Conservation (phyloP, 2,329 filamentous ascomycete species). For the Alternaria consortialis region DNA sequence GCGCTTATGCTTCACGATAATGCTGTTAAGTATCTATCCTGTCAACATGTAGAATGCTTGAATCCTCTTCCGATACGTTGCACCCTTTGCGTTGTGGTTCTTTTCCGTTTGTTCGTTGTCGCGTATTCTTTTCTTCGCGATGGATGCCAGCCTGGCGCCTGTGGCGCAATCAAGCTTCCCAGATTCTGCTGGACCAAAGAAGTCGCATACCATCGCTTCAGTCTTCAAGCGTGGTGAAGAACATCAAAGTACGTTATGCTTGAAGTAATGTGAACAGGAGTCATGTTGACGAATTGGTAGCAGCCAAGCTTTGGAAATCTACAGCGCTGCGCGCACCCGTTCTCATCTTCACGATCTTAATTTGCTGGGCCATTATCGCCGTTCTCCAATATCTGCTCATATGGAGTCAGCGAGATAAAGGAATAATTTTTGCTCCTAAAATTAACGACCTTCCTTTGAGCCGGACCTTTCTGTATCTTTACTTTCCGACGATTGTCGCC, state of each 20-base stretch:
- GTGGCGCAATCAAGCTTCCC: not conserved
- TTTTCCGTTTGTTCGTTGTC: not conserved
- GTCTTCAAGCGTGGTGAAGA: not conserved
- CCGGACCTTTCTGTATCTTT: slow-evolving; percentile 60
- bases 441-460: slow-evolving; percentile 52
- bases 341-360: slow-evolving; percentile 19
- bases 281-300: not conserved
- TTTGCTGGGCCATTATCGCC: slow-evolving; percentile 48
- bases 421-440: slow-evolving; percentile 51
- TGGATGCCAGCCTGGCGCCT: not conserved
- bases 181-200: not conserved
- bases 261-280: too few relatives aligned
- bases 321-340: slow-evolving; percentile 24
- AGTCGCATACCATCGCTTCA: not conserved
- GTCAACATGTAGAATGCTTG: slow-evolving; percentile 4
- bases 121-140: not conserved
- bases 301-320: slow-evolving; percentile 28
- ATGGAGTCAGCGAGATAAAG: slow-evolving; percentile 54
- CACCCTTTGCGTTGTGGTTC: not conserved
- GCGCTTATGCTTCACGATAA: slow-evolving; percentile 11
- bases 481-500: slow-evolving; percentile 61
- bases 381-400: slow-evolving; percentile 58
- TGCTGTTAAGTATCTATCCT: slow-evolving; percentile 15
- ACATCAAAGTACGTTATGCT: not conserved
- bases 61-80: not conserved